phyloP scores from a whole-genome alignment of 2,329 filamentous ascomycete species.

The Neopestalotiopsis rosae region DNA sequence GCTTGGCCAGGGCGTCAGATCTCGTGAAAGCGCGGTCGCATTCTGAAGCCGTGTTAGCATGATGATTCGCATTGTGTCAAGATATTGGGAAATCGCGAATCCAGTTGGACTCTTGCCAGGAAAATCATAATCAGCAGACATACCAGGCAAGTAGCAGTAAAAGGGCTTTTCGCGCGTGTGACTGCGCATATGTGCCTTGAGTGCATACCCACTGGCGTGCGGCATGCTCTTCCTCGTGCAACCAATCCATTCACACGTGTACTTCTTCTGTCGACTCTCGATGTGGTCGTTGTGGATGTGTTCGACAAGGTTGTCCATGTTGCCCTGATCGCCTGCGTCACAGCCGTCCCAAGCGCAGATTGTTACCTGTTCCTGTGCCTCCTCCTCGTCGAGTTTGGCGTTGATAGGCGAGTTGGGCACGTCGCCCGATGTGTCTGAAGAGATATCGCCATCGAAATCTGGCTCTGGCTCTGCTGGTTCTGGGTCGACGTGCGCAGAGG shows the following conservation, averaged over 20 bases:
- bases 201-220: conserved; percentile 92
- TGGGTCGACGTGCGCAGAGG: conserved; percentile 53
- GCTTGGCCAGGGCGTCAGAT: conserved; percentile 94
- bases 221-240: conserved; percentile 87
- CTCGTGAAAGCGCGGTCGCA: conserved; percentile 96
- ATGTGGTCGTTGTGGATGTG: conserved; percentile 95
- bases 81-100: neutral
- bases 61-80: neutral
- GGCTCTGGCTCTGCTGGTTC: conserved; percentile 44
- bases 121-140: conserved; percentile 27
- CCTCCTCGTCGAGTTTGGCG: conserved; percentile 74
- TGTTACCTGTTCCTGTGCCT: conserved; percentile 78
- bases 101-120: neutral
- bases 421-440: conserved; percentile 88
- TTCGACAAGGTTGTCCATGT: conserved; percentile 82
- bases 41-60: conserved; percentile 60
- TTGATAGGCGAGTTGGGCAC: conserved; percentile 74
- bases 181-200: conserved; percentile 97
- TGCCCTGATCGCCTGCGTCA: conserved; percentile 70
- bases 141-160: conserved; percentile 93
- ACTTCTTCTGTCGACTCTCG: conserved; percentile 90
- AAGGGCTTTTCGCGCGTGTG: conserved; percentile 99
- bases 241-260: conserved; percentile 96
- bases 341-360: conserved; percentile 81
- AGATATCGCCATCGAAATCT: conserved; percentile 70